Conservation (phyloP, 1,284 basidiomycete species). For the Sanghuangporus weigelae region DNA sequence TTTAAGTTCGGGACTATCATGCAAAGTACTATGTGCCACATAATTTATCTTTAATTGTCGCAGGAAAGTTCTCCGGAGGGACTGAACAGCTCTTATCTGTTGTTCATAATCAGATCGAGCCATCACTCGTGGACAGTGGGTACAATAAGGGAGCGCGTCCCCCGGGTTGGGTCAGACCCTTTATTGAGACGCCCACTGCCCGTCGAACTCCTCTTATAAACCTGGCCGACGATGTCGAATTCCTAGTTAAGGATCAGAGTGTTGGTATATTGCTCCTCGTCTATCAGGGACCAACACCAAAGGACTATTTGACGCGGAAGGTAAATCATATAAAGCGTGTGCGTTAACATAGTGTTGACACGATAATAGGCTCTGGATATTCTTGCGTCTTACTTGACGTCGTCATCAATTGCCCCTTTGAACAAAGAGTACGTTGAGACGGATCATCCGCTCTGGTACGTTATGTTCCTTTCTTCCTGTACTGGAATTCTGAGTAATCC, state of each 20-base stretch:
- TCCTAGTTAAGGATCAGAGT: conserved; percentile 98
- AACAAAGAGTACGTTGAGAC: conserved; percentile 94
- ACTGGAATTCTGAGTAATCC: conserved; percentile 21
- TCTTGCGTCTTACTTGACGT: conserved; percentile 85
- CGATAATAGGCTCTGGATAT: conserved; percentile 71
- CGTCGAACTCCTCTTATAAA: conserved; percentile 51
- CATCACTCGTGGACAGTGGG: conserved; percentile 70
- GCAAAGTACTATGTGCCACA: conserved; percentile 90
- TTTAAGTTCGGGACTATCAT: conserved; percentile 85
- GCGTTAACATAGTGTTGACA: not conserved
- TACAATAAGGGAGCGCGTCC: conserved; percentile 65
- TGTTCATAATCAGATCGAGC: conserved; percentile 79
- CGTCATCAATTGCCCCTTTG: conserved; percentile 83
- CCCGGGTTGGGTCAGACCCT: conserved; percentile 88
- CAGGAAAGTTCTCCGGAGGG: conserved; percentile 72
- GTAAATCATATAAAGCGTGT: conserved; percentile 30
- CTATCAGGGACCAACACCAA: conserved; percentile 76
- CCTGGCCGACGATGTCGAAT: conserved; percentile 72
- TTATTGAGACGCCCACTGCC: conserved; percentile 83
- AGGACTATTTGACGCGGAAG: conserved; percentile 73
- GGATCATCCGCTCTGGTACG: conserved; percentile 82
- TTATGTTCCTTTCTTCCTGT: conserved; percentile 15
- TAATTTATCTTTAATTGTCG: conserved; percentile 83
- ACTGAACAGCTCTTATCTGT: conserved; percentile 68
- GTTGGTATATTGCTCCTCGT: conserved; percentile 82